Evolutionary conservation across 163 green algal species (phyloP), one percentile per base, ranked within the genome.

Genomic region (Chlamydomonas reinhardtii): DNA sequence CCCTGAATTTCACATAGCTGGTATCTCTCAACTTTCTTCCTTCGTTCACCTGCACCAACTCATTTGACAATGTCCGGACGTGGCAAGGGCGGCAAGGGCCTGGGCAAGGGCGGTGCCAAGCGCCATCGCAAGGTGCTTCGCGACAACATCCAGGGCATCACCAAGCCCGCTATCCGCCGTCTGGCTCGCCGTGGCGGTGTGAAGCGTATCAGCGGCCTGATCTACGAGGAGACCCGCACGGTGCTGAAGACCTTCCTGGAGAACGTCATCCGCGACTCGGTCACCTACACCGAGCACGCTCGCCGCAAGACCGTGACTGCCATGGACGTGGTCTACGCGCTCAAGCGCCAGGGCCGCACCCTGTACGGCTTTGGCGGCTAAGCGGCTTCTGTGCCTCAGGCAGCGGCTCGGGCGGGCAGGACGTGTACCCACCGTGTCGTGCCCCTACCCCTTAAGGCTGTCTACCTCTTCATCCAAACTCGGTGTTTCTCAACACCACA

Each of bases 161-260:
- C 96, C 90, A 98, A 98, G 94, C 96, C 96, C 65, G 96, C 96
- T 82, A 98, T 98, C 92, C 92, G 96, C 39, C 94, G 96, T 73
- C 91, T 91, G 93, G 96, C 94, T 95, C 97, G 91, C 78, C 94
- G 96, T 92, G 96, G 96, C 85, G 96, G 96, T 82, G 96, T 98
- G 62, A 98, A 98, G 95, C 96, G 92, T 64, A 98, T 98, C 92
- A 95, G 89, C 83, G 97, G 97, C 88, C 94, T 99, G 73, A 99
- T 99, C 94, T 99, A 99, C 92, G 97, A 99, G 95, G 97, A 99
- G 95, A 99, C 97, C 79, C 95, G 97, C 90, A 93, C 94, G 92
- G 93, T 98, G 88, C 92, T 98, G 90, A 95, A 98, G 93, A 82
- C 73, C 32, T 78, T 78, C 73, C 73, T 78, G 43, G 73, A 78